Base-by-base conservation (phyloP, 495 filamentous ascomycete genomes). In the Lepidopterella palustris region DNA sequence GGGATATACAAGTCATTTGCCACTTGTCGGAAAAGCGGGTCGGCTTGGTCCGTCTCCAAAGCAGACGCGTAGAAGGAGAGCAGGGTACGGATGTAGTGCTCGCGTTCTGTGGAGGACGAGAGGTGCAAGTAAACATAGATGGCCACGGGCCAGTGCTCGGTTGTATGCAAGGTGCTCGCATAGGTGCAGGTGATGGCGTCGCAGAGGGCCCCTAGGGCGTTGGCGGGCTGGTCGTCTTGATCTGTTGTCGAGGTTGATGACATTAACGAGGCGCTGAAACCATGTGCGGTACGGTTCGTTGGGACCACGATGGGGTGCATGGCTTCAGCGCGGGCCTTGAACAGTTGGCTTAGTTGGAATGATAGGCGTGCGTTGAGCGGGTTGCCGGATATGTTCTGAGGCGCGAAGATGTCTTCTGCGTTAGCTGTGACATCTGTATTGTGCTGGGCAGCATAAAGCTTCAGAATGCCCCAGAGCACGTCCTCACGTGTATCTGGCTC, bases 391-490 rank as follows among this genome's bases (percentile, higher is more conserved):
- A 78, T 74, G 57, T 81, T 84, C 60, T 79, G 77, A 6, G 83
- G 81, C 1, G 76, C 71, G 13, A 87, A 65, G 39, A 83, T 71
- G 11, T 76, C 73, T 60, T 83, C 80, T n/a, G 91, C 68, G 21
- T 78, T 67, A 73, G 76, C 5, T 70, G 74, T 5, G 74, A 74
- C 5, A 77, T 64, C 45, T 73, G 72, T 10, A 69, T 73, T 40
- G 70, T 73, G 58, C 1, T 64, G 66, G 13, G 80, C 79, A 9
- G 89, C 80, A 71, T 89, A 92, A 21, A 90, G 76, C 68, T 88
- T 90, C 31, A 97, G 74, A 0, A 98, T 79, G 15, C 87, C 85
- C 88, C 90, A 95, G 13, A 96, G 79, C 6, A 93, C 77, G 70
- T 92, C 90, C 67, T 92, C 82, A 28, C 83, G 83, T 59, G 81